Conservation (phyloP, 768 basidiomycete species). For the Tricholoma sp. region DNA sequence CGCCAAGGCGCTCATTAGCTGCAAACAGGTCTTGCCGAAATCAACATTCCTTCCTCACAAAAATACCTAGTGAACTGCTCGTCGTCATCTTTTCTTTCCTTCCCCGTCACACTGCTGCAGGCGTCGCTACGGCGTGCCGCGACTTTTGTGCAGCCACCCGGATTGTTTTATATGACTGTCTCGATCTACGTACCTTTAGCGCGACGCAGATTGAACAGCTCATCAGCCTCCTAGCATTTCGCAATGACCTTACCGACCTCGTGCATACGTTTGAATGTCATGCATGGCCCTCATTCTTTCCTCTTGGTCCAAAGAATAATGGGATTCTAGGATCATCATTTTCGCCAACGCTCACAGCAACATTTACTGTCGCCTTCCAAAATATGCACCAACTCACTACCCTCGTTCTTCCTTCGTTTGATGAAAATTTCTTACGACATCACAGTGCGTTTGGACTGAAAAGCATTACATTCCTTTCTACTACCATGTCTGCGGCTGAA, state of each 20-base stretch:
- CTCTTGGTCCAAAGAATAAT: conserved; percentile 5
- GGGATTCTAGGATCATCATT: conserved; percentile 7
- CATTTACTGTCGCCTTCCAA: conserved; percentile 38
- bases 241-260: conserved; percentile 35
- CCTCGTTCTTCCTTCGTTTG: conserved; percentile 38
- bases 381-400: conserved; percentile 41
- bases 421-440: conserved; percentile 35
- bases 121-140: conserved; percentile 27
- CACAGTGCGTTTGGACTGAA: conserved; percentile 38
- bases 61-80: conserved; percentile 32
- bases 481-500: conserved; percentile 27
- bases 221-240: conserved; percentile 31
- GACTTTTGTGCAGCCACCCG: conserved; percentile 30
- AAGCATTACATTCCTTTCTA: conserved; percentile 33
- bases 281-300: conserved; percentile 39
- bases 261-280: conserved; percentile 36
- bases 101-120: conserved; percentile 24
- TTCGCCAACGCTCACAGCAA: conserved; percentile 29
- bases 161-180: conserved; percentile 24
- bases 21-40: background rate
- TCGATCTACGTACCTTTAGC: conserved; percentile 31
- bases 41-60: conserved; percentile 3
- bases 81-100: conserved; percentile 29
- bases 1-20: conserved; percentile 7
- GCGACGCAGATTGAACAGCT: conserved; percentile 28